phyloP scores from a whole-genome alignment of 208 protist species.

The Crithidia thermophila region DNA sequence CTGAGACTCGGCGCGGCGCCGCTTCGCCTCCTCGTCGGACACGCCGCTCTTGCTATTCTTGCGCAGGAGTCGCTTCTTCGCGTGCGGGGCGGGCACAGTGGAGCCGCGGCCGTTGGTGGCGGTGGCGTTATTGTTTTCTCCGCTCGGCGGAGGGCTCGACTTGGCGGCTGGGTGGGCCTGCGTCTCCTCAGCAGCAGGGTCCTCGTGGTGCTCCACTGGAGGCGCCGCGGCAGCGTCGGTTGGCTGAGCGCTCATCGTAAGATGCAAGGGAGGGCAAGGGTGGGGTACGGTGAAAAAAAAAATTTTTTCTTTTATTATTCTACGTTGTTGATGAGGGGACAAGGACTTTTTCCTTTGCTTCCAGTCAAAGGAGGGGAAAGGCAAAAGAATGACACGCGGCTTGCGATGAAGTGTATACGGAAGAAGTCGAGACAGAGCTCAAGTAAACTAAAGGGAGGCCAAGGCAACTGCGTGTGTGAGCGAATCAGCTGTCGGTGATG shows the following conservation, averaged over 20 bases:
- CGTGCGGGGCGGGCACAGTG: background rate
- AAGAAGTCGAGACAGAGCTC: no score
- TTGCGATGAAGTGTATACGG: no score
- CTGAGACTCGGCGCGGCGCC: conserved; percentile 29
- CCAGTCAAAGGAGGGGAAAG: no score
- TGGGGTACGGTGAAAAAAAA: no score
- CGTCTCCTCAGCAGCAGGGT: conserved; percentile 3
- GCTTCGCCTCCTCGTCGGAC: conserved; percentile 6
- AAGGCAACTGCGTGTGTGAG: no score
- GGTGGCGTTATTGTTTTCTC: background rate
- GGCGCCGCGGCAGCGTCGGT: conserved; percentile 1
- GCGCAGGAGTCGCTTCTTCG: conserved; percentile 43
- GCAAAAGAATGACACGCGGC: no score
- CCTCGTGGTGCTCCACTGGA: background rate
- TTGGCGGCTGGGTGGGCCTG: background rate
- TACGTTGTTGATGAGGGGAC: no score
- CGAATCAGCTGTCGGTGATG: no score
- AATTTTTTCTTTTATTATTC: background rate
- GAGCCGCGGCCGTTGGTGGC: background rate
- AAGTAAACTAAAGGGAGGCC: no score
- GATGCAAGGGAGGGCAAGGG: no score
- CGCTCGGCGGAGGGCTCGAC: background rate
- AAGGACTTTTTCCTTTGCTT: no score
- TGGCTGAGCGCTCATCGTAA: conserved; percentile 5
- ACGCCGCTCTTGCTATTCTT: conserved; percentile 30